Base-by-base conservation (phyloP, 2,329 filamentous ascomycete species). In the Capronia epimyces region DNA sequence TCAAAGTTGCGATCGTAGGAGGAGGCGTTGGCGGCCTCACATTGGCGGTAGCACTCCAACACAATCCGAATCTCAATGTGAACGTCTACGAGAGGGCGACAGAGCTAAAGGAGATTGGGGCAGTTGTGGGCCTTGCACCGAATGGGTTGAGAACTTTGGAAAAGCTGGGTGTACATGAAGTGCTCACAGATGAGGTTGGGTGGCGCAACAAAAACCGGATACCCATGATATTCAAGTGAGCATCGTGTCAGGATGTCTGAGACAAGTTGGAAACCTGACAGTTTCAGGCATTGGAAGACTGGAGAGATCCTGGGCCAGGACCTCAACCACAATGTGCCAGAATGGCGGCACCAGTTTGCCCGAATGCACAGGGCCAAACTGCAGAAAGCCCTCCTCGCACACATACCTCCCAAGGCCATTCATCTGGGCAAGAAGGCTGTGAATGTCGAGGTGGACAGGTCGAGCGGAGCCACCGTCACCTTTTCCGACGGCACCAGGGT, bases 101-200 rank as follows among this genome's bases (percentile, higher is more conserved):
- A 1, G 70, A 73, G 53, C 69, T 75, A 29, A 69, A 65, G 49
- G 73, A 76, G 49, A 69, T 75, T 21, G 74, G 74, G 7, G 73
- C 75, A 0, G 72, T 71, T 2, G 74, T 77, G n/a, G 75, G 71
- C 1, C 65, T 78, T 3, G 75, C 76, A 2, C 75, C 75, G 1
- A 79, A 79, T 61, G 64, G 76, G 0, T 69, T 79, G 64, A 70
- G 72, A 31, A 75, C 75, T 0, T 62, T 80, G 41, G 73, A 78
- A 37, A 72, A 70, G 20, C 70, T 77, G 0, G 76, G 76, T 3
- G 72, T 77, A 70, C 8, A 61, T 61, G 16, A 63, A 71, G 2
- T 60, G 50, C 7, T 74, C 71, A 66, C 74, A 68, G 7, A 71
- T 8, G 64, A 66, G 21, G 58, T 74, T 5, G 69, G 67, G 0